These are phyloP conservation scores for Daldinia sp. DNA, from an alignment of 2,329 filamentous ascomycete genomes.

Conservation along the genomic window DNA sequence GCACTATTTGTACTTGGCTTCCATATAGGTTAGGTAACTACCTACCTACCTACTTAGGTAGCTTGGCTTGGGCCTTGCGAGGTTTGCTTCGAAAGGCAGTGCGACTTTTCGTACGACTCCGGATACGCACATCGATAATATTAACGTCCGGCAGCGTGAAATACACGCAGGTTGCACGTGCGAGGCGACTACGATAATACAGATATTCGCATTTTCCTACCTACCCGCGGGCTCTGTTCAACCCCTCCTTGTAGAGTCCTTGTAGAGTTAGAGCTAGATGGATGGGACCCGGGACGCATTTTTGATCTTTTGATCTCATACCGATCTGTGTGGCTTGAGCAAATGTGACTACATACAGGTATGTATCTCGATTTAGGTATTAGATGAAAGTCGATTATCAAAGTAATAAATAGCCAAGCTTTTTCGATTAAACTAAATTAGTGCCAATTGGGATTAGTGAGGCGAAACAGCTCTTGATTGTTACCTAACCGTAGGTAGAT, in stretches of 20 bases:
- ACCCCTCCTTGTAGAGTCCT: neutral
- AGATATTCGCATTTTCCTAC: slow-evolving; percentile 18
- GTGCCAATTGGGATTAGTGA: too few species aligned
- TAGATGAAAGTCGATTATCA: too few species aligned
- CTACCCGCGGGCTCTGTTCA: neutral
- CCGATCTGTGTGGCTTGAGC: slow-evolving; percentile 4
- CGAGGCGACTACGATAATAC: slow-evolving; percentile 19
- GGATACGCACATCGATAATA: slow-evolving; percentile 28
- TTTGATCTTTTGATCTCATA: slow-evolving; percentile 12
- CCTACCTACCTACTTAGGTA: too few species aligned
- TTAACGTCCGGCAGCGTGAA: slow-evolving; percentile 18
- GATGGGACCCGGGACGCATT: slow-evolving; percentile 2
- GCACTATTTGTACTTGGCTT: too few species aligned
- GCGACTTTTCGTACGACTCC: slow-evolving; percentile 15
- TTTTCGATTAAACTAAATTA: too few species aligned
- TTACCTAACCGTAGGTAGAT: too few species aligned
- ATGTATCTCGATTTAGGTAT: too few species aligned
- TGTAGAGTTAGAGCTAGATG: slow-evolving; percentile 9
- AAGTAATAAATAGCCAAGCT: too few species aligned
- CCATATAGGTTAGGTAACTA: too few species aligned
- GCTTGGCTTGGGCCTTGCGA: slow-evolving; percentile 5
- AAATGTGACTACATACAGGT: slow-evolving; percentile 12
- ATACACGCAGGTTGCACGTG: slow-evolving; percentile 26
- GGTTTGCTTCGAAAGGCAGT: slow-evolving; percentile 16
- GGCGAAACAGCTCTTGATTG: too few species aligned